Base-by-base conservation (phyloP, 208 protist species). In the Acanthamoeba healyi region DNA sequence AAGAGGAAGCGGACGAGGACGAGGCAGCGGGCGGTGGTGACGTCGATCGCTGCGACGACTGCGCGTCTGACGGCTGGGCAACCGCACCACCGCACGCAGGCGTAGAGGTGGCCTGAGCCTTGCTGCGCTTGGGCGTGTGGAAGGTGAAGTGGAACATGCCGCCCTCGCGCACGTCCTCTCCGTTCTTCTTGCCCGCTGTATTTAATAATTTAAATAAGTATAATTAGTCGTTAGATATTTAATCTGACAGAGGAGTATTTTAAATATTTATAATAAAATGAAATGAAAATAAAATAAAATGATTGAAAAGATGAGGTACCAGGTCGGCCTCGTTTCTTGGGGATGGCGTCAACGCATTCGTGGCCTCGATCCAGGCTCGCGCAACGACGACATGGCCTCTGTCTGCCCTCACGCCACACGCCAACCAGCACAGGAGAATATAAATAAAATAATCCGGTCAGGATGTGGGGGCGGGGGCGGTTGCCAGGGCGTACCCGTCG, bases 111-210 rank as follows among this genome's bases (percentile, higher is more conserved):
- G 40, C 7, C 40, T 82, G 34, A 22, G 77, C 77, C n/a, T 58
- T 36, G 77, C 44, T 26, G 3, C 77, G 77, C 77, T 86, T 15
- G 32, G 77, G 77, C 22, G 77, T 40, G 12, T 86, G 77, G 46
- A 86, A 86, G 77, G 77, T 86, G 44, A 86, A 86, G 77, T 86
- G 77, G 44, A 86, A 86, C 5, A 86, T 19, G 14, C 77, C 77
- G 40, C 77, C 77, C 46, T 86, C 77, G 2, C 77, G 29, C 10
- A n/a, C 44, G 26, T 61, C 46, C 26, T 86, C 77, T 32, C 77
- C 77, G 77, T 86, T 86, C 77, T 86, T 86, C 77, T 86, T 86
- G 12, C 77, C 77, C 9, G 77, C 77, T 86, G 74, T 34, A 7
- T n/a, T 38, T 26, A 72, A 12, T 72, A 72, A 36, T 72, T 17